Evolutionary conservation across 2,329 filamentous ascomycete species (phyloP).

Genomic region (Curvularia spicifera): DNA sequence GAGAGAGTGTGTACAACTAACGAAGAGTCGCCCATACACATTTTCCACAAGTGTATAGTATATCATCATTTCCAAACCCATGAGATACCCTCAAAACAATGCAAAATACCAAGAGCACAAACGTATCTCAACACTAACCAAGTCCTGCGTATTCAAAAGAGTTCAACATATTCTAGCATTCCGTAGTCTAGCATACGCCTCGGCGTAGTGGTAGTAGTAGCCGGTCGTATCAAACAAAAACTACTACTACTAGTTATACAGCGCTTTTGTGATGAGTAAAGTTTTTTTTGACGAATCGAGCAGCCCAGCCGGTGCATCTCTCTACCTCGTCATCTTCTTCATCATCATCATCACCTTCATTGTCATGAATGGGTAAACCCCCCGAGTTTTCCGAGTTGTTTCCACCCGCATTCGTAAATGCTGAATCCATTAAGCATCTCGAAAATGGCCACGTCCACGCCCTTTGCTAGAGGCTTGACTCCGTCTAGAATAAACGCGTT

Average conservation of each 20-base stretch:
- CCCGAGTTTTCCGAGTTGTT: background rate
- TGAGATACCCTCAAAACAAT: background rate
- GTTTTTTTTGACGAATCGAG: background rate
- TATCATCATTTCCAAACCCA: too few species aligned
- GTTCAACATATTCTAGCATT: slow-evolving; percentile 1
- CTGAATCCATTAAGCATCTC: slow-evolving; percentile 1
- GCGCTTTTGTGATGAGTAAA: background rate
- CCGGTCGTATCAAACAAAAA: background rate
- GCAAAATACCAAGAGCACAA: background rate
- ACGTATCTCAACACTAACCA: too few species aligned
- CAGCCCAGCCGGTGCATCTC: background rate
- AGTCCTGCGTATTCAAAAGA: background rate
- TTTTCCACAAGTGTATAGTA: too few species aligned
- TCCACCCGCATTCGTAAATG: background rate
- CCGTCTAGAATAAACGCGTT: slow-evolving; percentile 15
- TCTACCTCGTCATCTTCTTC: background rate
- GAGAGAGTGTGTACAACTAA: too few species aligned
- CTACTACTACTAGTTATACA: background rate
- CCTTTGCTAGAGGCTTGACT: slow-evolving; percentile 5
- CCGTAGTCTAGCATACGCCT: background rate
- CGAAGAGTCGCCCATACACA: too few species aligned
- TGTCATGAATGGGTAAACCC: background rate
- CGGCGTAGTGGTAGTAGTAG: background rate
- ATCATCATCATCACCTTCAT: background rate
- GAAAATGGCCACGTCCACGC: slow-evolving; percentile 1